Evolutionary conservation across 768 basidiomycete genomes (phyloP).

Genomic region (Naganishia antarctica): DNA sequence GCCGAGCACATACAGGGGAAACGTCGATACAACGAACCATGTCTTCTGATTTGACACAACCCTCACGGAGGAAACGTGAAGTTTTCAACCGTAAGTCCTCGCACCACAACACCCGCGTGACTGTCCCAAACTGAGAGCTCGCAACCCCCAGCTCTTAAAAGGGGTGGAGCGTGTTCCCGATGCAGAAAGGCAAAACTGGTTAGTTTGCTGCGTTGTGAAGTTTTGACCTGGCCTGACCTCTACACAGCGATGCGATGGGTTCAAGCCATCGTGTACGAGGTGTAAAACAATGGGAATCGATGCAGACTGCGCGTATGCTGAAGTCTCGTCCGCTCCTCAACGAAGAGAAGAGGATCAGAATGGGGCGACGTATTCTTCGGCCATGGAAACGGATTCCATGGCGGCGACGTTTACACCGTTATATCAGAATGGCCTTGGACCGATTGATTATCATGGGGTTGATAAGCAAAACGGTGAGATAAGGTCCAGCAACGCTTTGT

Average conservation of each 20-base stretch:
- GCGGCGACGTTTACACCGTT: too few species aligned
- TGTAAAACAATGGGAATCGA: neutral
- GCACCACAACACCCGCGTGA: neutral
- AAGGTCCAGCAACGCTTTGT: too few species aligned
- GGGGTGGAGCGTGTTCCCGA: conserved; percentile 12
- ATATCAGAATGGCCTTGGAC: too few species aligned
- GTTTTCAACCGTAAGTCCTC: conserved; percentile 6
- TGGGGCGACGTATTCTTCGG: too few species aligned
- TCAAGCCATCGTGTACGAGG: neutral
- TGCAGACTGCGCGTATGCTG: neutral
- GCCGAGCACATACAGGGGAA: too few species aligned
- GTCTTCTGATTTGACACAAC: neutral
- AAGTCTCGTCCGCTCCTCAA: neutral
- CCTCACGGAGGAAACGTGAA: conserved; percentile 1
- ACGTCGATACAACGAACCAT: too few species aligned
- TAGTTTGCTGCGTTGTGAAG: neutral
- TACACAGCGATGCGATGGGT: conserved; percentile 12
- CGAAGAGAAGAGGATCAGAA: too few species aligned
- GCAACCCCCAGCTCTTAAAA: neutral
- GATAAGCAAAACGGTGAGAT: neutral
- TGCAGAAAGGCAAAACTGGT: conserved; percentile 17
- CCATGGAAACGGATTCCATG: too few species aligned
- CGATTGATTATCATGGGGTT: too few species aligned
- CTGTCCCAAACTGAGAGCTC: neutral
- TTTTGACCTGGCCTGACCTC: neutral